Evolutionary conservation across 352 stramenopile genomes (phyloP).

Genomic region (Phytophthora megakarya): DNA sequence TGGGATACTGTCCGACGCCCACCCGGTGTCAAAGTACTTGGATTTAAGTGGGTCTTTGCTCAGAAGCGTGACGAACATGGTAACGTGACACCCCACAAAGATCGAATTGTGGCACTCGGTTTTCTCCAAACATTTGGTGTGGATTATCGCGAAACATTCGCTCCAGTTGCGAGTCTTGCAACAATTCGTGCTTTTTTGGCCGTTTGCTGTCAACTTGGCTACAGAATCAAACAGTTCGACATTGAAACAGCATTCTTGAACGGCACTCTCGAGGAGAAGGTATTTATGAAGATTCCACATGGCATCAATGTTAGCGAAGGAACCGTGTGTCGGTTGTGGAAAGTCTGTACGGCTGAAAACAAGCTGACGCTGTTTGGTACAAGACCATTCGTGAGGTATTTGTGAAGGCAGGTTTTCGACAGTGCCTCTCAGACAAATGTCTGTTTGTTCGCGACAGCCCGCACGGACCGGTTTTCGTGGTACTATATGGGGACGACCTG

Average conservation of each 20-base stretch:
- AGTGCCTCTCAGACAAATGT: constrained; percentile 3
- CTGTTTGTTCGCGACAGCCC: neutral
- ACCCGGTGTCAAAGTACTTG: constrained; percentile 3
- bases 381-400: constrained; percentile 24
- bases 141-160: constrained; percentile 33
- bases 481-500: constrained; percentile 16
- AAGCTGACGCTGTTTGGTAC: constrained; percentile 38
- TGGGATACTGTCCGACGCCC: constrained; percentile 15
- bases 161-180: constrained; percentile 29
- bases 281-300: constrained; percentile 27
- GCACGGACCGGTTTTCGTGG: constrained; percentile 2
- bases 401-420: neutral
- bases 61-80: constrained; percentile 27
- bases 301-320: constrained; percentile 14
- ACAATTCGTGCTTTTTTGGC: constrained; percentile 35
- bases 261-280: constrained; percentile 29
- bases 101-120: constrained; percentile 27
- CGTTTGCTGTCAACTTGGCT: too few relatives aligned
- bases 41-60: constrained; percentile 21
- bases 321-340: constrained; percentile 30
- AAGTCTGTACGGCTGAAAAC: constrained; percentile 45
- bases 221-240: too few relatives aligned
- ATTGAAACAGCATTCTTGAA: constrained; percentile 27
- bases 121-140: constrained; percentile 32
- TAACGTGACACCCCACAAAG: constrained; percentile 31